These are phyloP conservation scores for Tuber brumale DNA, from an alignment of 495 filamentous ascomycete genomes.

Conservation along the genomic window DNA sequence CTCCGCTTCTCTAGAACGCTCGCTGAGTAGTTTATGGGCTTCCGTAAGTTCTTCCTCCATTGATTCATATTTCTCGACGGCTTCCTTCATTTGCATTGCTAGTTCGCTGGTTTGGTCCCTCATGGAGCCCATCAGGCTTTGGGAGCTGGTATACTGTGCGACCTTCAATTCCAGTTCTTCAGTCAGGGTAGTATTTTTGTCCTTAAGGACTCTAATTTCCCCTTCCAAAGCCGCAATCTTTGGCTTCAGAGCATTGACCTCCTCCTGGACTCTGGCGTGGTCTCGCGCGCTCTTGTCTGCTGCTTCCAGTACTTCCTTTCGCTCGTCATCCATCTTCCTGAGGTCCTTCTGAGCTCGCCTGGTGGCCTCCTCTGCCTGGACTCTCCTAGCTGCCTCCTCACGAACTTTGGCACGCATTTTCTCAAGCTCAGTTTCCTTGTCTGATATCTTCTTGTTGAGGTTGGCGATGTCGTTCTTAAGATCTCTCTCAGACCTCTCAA, in stretches of 20 bases:
- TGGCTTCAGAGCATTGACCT: conserved; percentile 56
- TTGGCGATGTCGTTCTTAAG: conserved; percentile 63
- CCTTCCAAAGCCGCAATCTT: conserved; percentile 66
- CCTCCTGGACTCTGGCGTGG: conserved; percentile 62
- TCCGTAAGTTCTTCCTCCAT: conserved; percentile 92
- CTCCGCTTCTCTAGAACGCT: conserved; percentile 89
- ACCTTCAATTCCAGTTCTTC: conserved; percentile 80
- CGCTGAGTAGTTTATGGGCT: conserved; percentile 75
- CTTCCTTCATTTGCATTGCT: conserved; percentile 88
- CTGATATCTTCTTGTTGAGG: conserved; percentile 61
- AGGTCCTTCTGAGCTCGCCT: conserved; percentile 65
- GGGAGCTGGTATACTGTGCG: conserved; percentile 76
- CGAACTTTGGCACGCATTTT: conserved; percentile 66
- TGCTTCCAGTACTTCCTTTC: conserved; percentile 64
- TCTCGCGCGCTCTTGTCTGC: conserved; percentile 62
- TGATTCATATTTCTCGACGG: conserved; percentile 69
- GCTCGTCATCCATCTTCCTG: conserved; percentile 65
- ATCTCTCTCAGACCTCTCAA: conserved; percentile 76
- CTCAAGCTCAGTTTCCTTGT: conserved; percentile 70
- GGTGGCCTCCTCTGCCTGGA: conserved; percentile 69
- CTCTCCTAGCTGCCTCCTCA: conserved; percentile 63
- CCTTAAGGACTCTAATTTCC: conserved; percentile 57
- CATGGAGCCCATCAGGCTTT: conserved; percentile 82
- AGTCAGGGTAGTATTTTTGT: conserved; percentile 58
- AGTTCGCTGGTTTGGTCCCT: conserved; percentile 84